A percentile compares a stretch with the other conserved stretches of the same genome.
Evolutionary conservation across 345 rosid genomes (phyloP).

Genomic region (Euclidium syriacum): DNA sequence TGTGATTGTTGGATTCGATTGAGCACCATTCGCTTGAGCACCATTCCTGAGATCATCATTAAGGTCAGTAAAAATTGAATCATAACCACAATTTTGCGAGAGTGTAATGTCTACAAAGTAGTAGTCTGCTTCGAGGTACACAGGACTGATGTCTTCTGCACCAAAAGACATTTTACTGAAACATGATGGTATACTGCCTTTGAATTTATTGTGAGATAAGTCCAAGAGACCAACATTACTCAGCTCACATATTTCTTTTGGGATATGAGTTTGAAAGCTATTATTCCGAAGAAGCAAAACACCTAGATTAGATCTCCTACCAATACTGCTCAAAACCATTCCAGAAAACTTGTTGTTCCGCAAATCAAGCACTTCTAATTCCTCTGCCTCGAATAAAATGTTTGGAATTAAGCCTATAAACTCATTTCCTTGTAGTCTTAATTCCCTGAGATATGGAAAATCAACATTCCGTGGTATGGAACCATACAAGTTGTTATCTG

Average conservation of each 20-base stretch:
- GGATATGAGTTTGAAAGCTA: conserved; percentile 29
- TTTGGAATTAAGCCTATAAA: conserved; percentile 41
- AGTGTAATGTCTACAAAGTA: too few species aligned
- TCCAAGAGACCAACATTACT: too few species aligned
- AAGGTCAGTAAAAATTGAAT: too few species aligned
- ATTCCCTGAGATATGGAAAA: conserved; percentile 14
- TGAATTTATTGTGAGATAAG: too few species aligned
- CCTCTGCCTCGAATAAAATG: conserved; percentile 42
- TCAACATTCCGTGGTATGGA: conserved; percentile 62
- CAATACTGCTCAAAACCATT: conserved; percentile 43
- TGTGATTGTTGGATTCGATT: not conserved
- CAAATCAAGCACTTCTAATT: conserved; percentile 33
- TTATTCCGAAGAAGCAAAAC: conserved; percentile 47
- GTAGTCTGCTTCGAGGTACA: too few species aligned
- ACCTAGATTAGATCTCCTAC: conserved; percentile 47
- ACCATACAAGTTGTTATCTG: conserved; percentile 48
- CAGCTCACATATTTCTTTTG: not conserved
- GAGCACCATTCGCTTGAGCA: not conserved
- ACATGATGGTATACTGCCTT: too few species aligned
- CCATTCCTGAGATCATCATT: not conserved
- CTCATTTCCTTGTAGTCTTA: conserved; percentile 16
- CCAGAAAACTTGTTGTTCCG: conserved; percentile 31
- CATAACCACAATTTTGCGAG: too few species aligned
- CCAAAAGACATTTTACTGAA: not conserved
- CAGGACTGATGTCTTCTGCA: too few species aligned